Base-by-base conservation (phyloP, 352 stramenopile species). In the Phytophthora megakarya region DNA sequence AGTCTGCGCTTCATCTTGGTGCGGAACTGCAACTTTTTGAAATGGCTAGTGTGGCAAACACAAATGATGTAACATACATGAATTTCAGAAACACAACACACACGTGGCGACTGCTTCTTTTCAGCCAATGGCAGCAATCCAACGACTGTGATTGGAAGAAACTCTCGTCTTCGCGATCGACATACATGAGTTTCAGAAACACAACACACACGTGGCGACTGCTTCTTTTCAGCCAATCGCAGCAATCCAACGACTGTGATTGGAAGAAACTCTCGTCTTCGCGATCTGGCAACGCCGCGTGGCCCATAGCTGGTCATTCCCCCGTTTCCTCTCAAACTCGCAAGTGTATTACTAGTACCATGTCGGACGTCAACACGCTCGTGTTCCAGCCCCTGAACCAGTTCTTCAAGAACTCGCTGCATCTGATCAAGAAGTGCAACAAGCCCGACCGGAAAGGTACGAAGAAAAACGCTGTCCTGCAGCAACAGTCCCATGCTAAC, bases 391-490 rank as follows among this genome's bases (percentile, higher is more conserved):
- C 97, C 18, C 80, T 99, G 61, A 91, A 96, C 67, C 81, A 98
- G 83, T 99, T 99, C 71, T 87, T 93, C 68, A 98, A 98, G 87
- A 98, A 99, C 81, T 98, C 89, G 59, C 75, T 98, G 37, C 93
- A 99, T 80, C 89, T 99, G 45, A 87, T 99, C 38, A 99, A 99
- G 82, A 99, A 98, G 81, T 99, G 97, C 81, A 99, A 96, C 75
- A 99, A 99, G 84, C 96, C 97, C 50, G 96, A 99, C 86, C 83
- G 96, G 79, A 99, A 99, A 89, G 93, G 93, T 98, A 67, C 54
- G 80, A 80, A 3, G 8, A 2, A 11, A 15, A 35, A 11, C n/a
- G 7, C n/a, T 19, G 11, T 42, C 28, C 48, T n/a, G 48, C 19
- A 7, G 18, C n/a, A 23, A 30, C 11, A 23, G 16, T 50, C 19